A percentile compares a stretch with the other conserved stretches of the same genome.
Conservation (phyloP, 768 basidiomycete genomes). For the Tylopilus vinaceipallidus region DNA sequence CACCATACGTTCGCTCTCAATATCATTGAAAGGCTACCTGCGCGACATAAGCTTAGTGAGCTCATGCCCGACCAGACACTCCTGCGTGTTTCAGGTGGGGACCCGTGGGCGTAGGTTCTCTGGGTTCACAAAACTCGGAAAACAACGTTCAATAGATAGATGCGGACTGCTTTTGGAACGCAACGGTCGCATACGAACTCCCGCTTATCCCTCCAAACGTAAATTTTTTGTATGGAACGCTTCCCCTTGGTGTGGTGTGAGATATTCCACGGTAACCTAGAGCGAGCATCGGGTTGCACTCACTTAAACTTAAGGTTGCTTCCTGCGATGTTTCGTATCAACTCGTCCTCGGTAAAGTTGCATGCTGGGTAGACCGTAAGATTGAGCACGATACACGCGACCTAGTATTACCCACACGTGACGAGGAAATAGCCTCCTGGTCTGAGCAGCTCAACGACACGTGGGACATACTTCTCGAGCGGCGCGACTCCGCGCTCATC, state of each 20-base stretch:
- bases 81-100: too few relatives aligned
- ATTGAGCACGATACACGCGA: not conserved
- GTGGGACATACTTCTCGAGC: conserved; percentile 56
- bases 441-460: conserved; percentile 55
- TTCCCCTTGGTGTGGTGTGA: conserved; percentile 48
- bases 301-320: conserved; percentile 66
- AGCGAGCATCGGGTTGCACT: conserved; percentile 15
- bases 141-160: not conserved
- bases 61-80: not conserved
- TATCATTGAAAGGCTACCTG: not conserved
- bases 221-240: conserved; percentile 68
- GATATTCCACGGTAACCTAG: not conserved
- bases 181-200: conserved; percentile 66
- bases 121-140: too few relatives aligned
- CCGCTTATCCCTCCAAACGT: conserved; percentile 79
- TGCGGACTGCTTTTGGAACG: conserved; percentile 50
- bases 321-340: conserved; percentile 52
- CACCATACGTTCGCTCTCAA: not conserved
- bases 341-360: conserved; percentile 81
- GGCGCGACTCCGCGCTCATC: conserved; percentile 53
- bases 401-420: conserved; percentile 56
- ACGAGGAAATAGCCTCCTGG: conserved; percentile 73
- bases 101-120: too few relatives aligned
- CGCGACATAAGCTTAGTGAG: not conserved
- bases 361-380: conserved; percentile 48